phyloP scores from a whole-genome alignment of 495 filamentous ascomycete genomes.

The Penicillium daleae region DNA sequence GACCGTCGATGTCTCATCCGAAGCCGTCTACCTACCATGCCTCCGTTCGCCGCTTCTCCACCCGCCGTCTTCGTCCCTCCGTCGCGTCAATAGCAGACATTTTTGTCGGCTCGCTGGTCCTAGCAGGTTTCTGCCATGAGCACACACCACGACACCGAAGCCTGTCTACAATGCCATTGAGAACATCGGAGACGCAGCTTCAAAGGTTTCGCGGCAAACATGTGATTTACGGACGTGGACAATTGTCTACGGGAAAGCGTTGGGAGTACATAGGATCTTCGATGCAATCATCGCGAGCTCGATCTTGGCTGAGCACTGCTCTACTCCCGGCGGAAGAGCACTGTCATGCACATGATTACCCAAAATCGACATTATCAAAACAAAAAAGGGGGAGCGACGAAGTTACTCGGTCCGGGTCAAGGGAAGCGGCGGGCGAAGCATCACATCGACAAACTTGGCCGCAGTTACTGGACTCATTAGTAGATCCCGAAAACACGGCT shows the following conservation, averaged over 20 bases:
- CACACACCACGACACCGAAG: conserved; percentile 49
- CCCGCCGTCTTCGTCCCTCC: conserved; percentile 46
- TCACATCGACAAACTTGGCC: conserved; percentile 6
- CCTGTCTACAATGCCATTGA: conserved; percentile 34
- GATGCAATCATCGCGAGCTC: conserved; percentile 29
- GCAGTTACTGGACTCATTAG: conserved; percentile 4
- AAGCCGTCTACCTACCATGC: conserved; percentile 34
- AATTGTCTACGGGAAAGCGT: conserved; percentile 22
- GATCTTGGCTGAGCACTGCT: conserved; percentile 39
- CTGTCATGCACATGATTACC: background rate
- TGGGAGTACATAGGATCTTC: conserved; percentile 28
- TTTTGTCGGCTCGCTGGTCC: conserved; percentile 68
- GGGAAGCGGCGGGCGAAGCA: background rate
- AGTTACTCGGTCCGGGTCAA: background rate
- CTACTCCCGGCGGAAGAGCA: conserved; percentile 26
- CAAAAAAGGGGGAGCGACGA: background rate
- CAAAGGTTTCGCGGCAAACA: conserved; percentile 25
- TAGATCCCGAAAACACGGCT: background rate
- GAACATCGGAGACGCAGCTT: conserved; percentile 14
- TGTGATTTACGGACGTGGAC: conserved; percentile 18
- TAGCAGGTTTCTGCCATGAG: conserved; percentile 63
- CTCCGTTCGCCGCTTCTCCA: conserved; percentile 40
- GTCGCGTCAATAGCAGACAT: conserved; percentile 50
- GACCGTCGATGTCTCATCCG: conserved; percentile 40
- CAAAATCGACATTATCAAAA: background rate